Evolutionary conservation across 2,329 filamentous ascomycete species (phyloP), one percentile per base, ranked within the genome.

Genomic region (Stemphylium lycopersici): DNA sequence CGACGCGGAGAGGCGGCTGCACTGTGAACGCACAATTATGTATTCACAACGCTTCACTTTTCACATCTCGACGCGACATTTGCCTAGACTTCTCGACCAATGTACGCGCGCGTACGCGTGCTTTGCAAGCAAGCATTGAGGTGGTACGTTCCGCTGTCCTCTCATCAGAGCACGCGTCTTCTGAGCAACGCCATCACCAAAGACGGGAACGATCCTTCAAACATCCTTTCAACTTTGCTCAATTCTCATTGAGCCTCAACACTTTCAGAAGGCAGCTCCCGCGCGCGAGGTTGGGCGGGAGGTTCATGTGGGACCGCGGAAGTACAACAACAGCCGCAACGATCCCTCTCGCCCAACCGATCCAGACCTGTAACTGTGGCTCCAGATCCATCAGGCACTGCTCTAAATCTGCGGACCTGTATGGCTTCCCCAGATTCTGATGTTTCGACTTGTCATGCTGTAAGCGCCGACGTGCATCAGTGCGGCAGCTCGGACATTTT

Each of bases 241-340:
- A 55, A 58, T 45, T 69, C 66, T 71, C 62, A 71, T 73, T 69
- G 70, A 71, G 69, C 69, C 69, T 72, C 71, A 73, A 66, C 67
- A 62, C 48, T 57, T 62, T 68, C 69, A 64, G 67, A 70, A 61
- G 57, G 68, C 73, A 70, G 70, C 60, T 73, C 69, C 72, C 71
- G 72, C 72, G 71, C 72, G 72, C 71, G 62, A 73, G 68, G 56
- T 52, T 69, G 63, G 69, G 61, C 69, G 70, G 58, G 39, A 48
- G 63, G 62, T 62, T 60, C 54, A 56, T 55, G 62, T 69, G 68
- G 71, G 66, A 58, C 65, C 68, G 69, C 63, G 71, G 72, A 71
- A 71, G 62, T 52, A 52, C 47, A 63, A 52, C 49, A 45, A 66
- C 58, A 60, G 55, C 69, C 72, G 70, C 65, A 59, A 51, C 63